These are phyloP conservation scores for Panicum virgatum DNA, from an alignment of 202 grass and related monocot genomes.

Conservation along the genomic window DNA sequence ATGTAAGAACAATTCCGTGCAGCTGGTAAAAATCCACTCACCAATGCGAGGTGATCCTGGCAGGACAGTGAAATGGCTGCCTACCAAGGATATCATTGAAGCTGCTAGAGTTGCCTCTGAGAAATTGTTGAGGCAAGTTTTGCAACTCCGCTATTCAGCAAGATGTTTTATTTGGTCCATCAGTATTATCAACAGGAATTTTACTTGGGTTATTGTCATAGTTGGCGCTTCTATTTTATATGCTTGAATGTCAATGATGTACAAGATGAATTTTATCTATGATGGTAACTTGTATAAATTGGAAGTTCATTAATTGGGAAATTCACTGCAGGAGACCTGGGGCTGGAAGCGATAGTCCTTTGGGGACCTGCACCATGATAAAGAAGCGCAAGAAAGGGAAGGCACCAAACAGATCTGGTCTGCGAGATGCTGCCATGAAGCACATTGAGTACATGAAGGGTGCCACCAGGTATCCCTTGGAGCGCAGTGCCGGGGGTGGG, in stretches of 20 bases:
- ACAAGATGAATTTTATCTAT: background rate
- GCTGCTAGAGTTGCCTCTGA: constrained; percentile 84
- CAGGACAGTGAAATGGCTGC: constrained; percentile 66
- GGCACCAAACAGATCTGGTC: constrained; percentile 35
- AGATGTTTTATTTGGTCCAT: background rate
- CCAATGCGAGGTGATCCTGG: constrained; percentile 83
- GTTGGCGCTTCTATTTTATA: background rate
- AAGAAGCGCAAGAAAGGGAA: constrained; percentile 67
- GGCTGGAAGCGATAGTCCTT: constrained; percentile 56
- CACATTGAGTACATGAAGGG: constrained; percentile 68
- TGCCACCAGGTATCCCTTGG: constrained; percentile 74
- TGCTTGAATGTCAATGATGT: background rate
- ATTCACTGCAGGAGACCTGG: constrained; percentile 64
- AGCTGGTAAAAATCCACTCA: constrained; percentile 98
- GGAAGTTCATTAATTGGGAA: background rate
- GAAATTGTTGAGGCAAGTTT: constrained; percentile 76
- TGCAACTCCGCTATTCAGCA: background rate
- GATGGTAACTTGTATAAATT: background rate
- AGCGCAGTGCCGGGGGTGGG: constrained; percentile 52
- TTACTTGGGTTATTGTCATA: background rate
- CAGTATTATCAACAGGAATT: background rate
- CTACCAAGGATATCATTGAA: constrained; percentile 58
- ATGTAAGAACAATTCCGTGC: constrained; percentile 24
- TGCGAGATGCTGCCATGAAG: constrained; percentile 56
- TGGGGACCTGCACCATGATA: constrained; percentile 66